Conservation (phyloP, 192 early-diverging fungal genomes). For the Entrophospora sp. region DNA sequence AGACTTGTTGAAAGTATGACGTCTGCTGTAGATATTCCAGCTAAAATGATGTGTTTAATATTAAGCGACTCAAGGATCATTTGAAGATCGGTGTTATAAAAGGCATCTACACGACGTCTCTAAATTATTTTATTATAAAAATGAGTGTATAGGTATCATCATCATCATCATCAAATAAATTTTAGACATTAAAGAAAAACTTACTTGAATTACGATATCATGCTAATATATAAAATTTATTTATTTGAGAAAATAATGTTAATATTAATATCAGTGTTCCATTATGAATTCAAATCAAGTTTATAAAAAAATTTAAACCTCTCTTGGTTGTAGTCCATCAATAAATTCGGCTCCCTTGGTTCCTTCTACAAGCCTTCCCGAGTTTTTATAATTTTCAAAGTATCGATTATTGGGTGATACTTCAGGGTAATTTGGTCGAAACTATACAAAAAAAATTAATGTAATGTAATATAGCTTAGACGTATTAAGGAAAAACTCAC, state of each 20-base stretch:
- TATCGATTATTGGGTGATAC: conserved; percentile 7
- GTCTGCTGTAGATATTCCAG: conserved; percentile 4
- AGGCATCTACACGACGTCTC: conserved; percentile 18
- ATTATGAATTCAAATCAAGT: neutral
- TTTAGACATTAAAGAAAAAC: too few species aligned
- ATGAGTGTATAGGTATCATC: too few species aligned
- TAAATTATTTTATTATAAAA: conserved; percentile 1
- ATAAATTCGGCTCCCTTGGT: conserved; percentile 19
- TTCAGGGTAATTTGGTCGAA: conserved; percentile 17
- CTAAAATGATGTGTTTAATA: conserved; percentile 4
- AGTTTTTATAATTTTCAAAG: neutral
- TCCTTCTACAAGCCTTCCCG: conserved; percentile 12
- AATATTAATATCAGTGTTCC: too few species aligned
- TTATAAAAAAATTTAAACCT: neutral
- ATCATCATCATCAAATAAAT: too few species aligned
- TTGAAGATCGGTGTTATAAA: conserved; percentile 19
- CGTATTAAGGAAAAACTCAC: too few species aligned
- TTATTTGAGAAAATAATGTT: too few species aligned
- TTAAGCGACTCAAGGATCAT: conserved; percentile 17
- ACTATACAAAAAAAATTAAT: neutral
- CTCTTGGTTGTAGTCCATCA: conserved; percentile 16
- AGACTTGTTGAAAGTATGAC: conserved; percentile 10
- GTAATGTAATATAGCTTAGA: too few species aligned
- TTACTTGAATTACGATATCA: conserved; percentile 20
- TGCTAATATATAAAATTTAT: neutral